Evolutionary conservation across 129 eudicot genomes (phyloP), one percentile per base, ranked within the genome.

Genomic region (Flaveria trinervia): DNA sequence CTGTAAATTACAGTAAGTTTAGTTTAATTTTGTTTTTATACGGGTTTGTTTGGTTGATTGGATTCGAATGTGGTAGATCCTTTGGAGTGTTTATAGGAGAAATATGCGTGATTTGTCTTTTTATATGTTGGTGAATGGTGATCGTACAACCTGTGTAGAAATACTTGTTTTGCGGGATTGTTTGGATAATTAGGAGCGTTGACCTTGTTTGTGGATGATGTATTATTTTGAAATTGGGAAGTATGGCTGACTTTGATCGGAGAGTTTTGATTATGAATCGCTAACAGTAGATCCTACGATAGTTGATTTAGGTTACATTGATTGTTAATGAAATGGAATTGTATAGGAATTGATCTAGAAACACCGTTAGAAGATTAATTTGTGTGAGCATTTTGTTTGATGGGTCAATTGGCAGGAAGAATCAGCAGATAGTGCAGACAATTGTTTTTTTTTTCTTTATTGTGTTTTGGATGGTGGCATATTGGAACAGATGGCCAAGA

Each of bases 171-270:
- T 54, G 46, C 26, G 68, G 57, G 67, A 77, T 55, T 43, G 57
- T 54, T 55, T 18, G 54, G 71, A 30, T 5, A 48, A 39, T 43
- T 49, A 71, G 41, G 57, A 71, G 14, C 78, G 65, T 79, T 71
- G 78, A 71, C 68, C 65, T 79, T 50, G 65, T 28, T 51, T 71
- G 33, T 79, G 45, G 45, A 49, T 68, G 4, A 30, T 55, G 28
- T 51, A 5, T 50, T 20, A 7, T 60, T 75, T 46, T 2, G 26
- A 15, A 11, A 17, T 12, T 48, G 28, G 20, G 39, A 76, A 61
- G 61, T 61, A 62, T 20, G 45, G 79, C 45, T 75, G 72, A 62
- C 62, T 45, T 75, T 61, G 30, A 77, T 25, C 48, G 52, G 18
- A 43, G 18, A 52, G 7, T 64, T 48, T 20, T 52, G 55, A 54